Conservation (phyloP, 768 basidiomycete genomes). For the Mycena vulgaris region DNA sequence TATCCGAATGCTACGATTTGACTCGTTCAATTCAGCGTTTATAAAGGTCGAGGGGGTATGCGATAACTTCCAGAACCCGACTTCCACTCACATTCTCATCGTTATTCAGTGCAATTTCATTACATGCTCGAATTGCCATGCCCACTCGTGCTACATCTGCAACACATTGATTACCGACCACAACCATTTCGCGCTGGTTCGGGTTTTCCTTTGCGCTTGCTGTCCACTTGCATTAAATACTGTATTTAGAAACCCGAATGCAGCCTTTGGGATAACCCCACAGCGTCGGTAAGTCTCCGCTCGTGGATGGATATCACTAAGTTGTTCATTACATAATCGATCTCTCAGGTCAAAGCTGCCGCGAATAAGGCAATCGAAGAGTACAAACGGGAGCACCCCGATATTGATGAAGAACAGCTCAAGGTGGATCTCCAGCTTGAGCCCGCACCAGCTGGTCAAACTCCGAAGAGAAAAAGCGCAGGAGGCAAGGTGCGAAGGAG, state of each 20-base stretch:
- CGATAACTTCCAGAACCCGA: not conserved
- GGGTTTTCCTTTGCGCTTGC: constrained; percentile 29
- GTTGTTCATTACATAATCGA: constrained; percentile 9
- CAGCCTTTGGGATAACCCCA: constrained; percentile 58
- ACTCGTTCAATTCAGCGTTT: constrained; percentile 1
- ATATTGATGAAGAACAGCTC: constrained; percentile 72
- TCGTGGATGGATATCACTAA: too few species aligned
- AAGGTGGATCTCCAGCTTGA: constrained; percentile 74
- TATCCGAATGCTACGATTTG: not conserved
- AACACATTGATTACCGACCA: constrained; percentile 80
- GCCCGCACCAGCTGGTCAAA: too few species aligned
- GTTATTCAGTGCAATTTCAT: constrained; percentile 97
- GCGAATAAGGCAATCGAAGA: constrained; percentile 74
- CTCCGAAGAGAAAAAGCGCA: too few species aligned
- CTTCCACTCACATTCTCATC: not conserved
- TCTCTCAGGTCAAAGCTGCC: constrained; percentile 74
- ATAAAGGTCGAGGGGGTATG: not conserved
- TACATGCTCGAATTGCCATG: constrained; percentile 78
- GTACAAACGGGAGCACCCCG: constrained; percentile 72
- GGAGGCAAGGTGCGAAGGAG: too few species aligned
- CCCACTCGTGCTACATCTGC: constrained; percentile 90
- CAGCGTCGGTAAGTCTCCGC: constrained; percentile 63
- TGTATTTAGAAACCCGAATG: not conserved
- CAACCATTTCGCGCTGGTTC: constrained; percentile 77
- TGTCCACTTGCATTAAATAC: not conserved